Evolutionary conservation across 768 basidiomycete species (phyloP).

Genomic region (Daedaleopsis nitida): DNA sequence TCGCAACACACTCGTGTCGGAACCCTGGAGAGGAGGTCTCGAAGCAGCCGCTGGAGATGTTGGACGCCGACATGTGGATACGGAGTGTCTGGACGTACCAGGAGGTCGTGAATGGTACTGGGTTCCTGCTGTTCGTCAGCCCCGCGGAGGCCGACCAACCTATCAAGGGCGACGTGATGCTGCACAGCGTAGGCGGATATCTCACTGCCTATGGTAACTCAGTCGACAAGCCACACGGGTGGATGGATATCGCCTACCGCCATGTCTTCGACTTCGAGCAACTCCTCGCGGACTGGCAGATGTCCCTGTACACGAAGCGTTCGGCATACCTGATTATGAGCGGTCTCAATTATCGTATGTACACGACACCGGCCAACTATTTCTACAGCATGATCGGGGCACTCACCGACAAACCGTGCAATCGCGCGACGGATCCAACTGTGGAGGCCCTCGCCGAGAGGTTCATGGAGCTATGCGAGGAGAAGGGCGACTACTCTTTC

Average conservation of each 20-base stretch:
- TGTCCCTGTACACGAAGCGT: constrained; percentile 11
- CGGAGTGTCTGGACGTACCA: constrained; percentile 26
- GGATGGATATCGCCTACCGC: constrained; percentile 2
- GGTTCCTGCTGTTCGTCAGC: constrained; percentile 10
- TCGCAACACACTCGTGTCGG: neutral
- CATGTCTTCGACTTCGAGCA: constrained; percentile 22
- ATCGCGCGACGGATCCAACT: constrained; percentile 14
- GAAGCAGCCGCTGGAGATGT: constrained; percentile 7
- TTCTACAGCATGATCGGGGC: constrained; percentile 26
- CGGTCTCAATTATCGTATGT: constrained; percentile 11
- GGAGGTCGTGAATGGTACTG: constrained; percentile 21
- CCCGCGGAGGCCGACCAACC: neutral
- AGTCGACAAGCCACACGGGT: neutral
- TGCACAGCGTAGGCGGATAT: constrained; percentile 18
- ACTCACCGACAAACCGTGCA: constrained; percentile 14
- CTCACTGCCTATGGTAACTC: neutral
- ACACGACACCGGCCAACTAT: constrained; percentile 13
- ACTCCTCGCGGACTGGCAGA: constrained; percentile 15
- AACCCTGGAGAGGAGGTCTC: neutral
- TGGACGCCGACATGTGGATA: constrained; percentile 25
- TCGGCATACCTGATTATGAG: constrained; percentile 20
- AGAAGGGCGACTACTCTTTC: constrained; percentile 27
- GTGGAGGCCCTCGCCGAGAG: constrained; percentile 19
- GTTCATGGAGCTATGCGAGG: constrained; percentile 22
- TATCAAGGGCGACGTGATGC: neutral